Percentiles rank a stretch among this genome's conserved stretches.
Evolutionary conservation across 78 protist genomes (phyloP).

Genomic region (Polysphondylium violaceum): DNA sequence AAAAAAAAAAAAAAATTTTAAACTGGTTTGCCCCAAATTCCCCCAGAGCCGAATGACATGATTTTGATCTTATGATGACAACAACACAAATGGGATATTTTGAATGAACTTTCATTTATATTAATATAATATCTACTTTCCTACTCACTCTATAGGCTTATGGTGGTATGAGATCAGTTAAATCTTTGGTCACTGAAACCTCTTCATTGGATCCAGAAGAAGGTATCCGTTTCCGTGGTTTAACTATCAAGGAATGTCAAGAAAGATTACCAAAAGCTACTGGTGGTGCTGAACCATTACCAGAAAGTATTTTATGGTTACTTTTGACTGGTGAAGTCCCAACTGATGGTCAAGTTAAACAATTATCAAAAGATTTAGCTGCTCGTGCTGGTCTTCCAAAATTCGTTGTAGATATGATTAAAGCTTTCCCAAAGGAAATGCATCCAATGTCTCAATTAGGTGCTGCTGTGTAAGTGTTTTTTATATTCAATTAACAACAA

Average conservation of each 20-base stretch:
- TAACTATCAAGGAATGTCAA: constrained; percentile 93
- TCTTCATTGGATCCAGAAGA: constrained; percentile 95
- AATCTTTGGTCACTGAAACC: constrained; percentile 94
- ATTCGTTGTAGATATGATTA: constrained; percentile 85
- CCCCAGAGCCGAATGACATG: no score
- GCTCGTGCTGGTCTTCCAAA: constrained; percentile 81
- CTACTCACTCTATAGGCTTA: constrained; percentile 81
- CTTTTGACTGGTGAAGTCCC: constrained; percentile 97
- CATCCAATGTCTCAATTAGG: constrained; percentile 98
- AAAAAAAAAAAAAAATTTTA: neutral
- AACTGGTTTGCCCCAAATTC: no score
- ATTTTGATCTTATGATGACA: neutral
- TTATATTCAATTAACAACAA: no score
- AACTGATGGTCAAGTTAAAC: constrained; percentile 86
- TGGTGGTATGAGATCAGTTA: constrained; percentile 98
- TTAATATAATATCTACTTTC: neutral
- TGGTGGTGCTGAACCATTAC: constrained; percentile 96
- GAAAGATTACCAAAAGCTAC: constrained; percentile 91
- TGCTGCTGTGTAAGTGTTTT: constrained; percentile 70
- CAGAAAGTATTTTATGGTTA: constrained; percentile 96
- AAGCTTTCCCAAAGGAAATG: constrained; percentile 89
- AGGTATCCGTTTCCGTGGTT: constrained; percentile 97
- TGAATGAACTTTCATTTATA: neutral
- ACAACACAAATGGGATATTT: neutral
- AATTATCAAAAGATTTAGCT: constrained; percentile 82